These are phyloP conservation scores for Pseudognaphalium luteoalbum DNA, from an alignment of 129 eudicot genomes.

Conservation along the genomic window DNA sequence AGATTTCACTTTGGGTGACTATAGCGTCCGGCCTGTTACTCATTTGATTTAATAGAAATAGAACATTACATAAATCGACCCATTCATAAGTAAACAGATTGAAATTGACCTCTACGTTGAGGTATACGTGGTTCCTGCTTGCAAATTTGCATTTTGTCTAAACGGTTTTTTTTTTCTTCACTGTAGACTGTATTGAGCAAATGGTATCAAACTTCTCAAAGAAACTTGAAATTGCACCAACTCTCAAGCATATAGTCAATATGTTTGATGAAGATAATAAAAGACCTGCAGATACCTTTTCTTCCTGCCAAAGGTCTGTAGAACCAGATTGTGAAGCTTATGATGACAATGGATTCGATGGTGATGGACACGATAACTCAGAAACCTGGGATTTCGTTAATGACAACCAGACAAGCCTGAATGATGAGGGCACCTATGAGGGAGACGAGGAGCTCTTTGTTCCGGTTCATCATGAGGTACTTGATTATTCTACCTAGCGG, in stretches of 20 bases:
- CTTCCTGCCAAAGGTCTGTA: conserved; percentile 27
- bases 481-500: conserved; percentile 1
- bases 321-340: conserved; percentile 33
- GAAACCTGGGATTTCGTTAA: conserved; percentile 49
- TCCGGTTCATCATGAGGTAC: conserved; percentile 56
- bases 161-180: neutral
- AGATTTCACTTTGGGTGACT: neutral
- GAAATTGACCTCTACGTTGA: neutral
- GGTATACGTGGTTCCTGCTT: conserved; percentile 2
- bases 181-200: conserved; percentile 64
- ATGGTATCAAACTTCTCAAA: conserved; percentile 49
- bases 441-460: conserved; percentile 40
- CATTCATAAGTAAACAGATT: neutral
- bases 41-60: neutral
- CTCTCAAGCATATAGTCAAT: conserved; percentile 46
- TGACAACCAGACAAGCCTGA: conserved; percentile 44
- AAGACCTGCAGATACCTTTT: conserved; percentile 40
- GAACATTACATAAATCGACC: neutral
- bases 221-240: conserved; percentile 60
- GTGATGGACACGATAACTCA: conserved; percentile 40
- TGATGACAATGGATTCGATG: conserved; percentile 35
- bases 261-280: conserved; percentile 44
- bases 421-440: conserved; percentile 40
- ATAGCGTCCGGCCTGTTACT: neutral
- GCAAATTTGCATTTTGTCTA: neutral